Percentiles rank a stretch among this genome's conserved stretches.
Conservation (phyloP, 805 yeast species). For the Metschnikowia colocasiae region DNA sequence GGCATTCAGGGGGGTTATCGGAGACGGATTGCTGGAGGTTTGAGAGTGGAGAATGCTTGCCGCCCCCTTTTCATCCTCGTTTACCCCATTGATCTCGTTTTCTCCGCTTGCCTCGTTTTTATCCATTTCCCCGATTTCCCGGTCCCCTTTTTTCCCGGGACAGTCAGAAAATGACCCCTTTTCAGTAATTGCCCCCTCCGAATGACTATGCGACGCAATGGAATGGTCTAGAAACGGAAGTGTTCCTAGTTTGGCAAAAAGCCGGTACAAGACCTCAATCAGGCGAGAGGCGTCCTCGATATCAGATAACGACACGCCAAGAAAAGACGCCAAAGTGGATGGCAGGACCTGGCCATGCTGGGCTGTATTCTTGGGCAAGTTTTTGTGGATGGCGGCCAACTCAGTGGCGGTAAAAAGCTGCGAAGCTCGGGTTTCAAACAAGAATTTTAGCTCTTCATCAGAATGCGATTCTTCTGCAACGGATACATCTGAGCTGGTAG, state of each 20-base stretch:
- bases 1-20: background rate
- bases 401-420: conserved; percentile 8
- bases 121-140: too few relatives aligned
- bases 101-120: too few relatives aligned
- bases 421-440: conserved; percentile 7
- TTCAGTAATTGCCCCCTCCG: background rate
- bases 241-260: background rate
- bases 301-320: background rate
- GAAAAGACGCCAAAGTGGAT: background rate
- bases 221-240: background rate
- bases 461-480: background rate
- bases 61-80: too few relatives aligned
- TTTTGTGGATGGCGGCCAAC: conserved; percentile 6
- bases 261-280: background rate
- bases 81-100: too few relatives aligned
- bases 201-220: background rate
- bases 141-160: too few relatives aligned
- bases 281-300: background rate
- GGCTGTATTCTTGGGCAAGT: background rate
- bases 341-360: background rate
- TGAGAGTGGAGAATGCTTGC: background rate
- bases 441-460: background rate
- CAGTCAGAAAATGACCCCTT: background rate
- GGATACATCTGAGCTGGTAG: conserved; percentile 11
- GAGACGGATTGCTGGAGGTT: background rate